Percentiles rank a stretch among this genome's conserved stretches.
These are phyloP conservation scores for Cadophora malorum DNA, from an alignment of 2,329 filamentous ascomycete species.

Conservation along the genomic window DNA sequence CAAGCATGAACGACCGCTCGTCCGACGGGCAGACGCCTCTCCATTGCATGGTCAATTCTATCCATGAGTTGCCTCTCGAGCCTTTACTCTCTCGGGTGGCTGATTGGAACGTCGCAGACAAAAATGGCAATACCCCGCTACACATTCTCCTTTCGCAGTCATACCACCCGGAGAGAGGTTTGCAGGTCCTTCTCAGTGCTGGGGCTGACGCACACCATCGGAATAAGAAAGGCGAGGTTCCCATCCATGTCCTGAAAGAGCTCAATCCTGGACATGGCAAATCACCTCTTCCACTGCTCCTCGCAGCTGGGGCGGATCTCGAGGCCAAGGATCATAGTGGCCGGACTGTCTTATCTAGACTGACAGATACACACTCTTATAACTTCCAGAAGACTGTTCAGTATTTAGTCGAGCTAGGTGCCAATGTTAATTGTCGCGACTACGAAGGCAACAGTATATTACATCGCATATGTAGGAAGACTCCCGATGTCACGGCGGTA, in stretches of 20 bases:
- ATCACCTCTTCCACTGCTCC: background rate
- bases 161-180: background rate
- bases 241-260: background rate
- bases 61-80: slow-evolving; percentile 6
- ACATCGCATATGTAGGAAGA: slow-evolving; percentile 18
- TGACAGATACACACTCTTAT: background rate
- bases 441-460: slow-evolving; percentile 18
- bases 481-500: slow-evolving; percentile 11
- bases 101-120: slow-evolving; percentile 28
- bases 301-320: slow-evolving; percentile 25
- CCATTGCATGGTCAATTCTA: slow-evolving; percentile 21
- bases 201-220: slow-evolving; percentile 26
- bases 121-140: slow-evolving; percentile 25
- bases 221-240: slow-evolving; percentile 22
- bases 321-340: slow-evolving; percentile 29
- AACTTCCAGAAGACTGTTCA: slow-evolving; percentile 20
- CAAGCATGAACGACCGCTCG: slow-evolving; percentile 14
- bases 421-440: slow-evolving; percentile 19
- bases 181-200: slow-evolving; percentile 21
- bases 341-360: slow-evolving; percentile 21
- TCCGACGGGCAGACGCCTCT: slow-evolving; percentile 25
- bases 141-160: slow-evolving; percentile 20
- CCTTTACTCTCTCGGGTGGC: slow-evolving; percentile 19
- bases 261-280: background rate
- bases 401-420: slow-evolving; percentile 27